phyloP scores from a whole-genome alignment of 768 basidiomycete genomes.

The Mycena sanguinolenta region DNA sequence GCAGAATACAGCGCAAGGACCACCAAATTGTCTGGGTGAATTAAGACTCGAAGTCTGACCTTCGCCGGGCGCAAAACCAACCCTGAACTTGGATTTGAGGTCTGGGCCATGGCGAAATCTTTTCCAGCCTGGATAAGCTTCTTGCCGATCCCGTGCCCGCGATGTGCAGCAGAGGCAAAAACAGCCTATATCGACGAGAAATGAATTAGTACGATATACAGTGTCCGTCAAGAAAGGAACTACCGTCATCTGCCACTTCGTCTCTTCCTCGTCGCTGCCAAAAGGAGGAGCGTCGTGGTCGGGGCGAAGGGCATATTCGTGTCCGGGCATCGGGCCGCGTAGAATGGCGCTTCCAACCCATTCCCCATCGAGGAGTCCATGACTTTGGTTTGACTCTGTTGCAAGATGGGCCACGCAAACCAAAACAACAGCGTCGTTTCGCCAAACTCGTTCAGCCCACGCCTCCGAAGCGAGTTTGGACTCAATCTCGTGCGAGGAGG shows the following conservation, averaged over 20 bases:
- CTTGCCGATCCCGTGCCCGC: constrained; percentile 33
- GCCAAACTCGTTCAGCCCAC: constrained; percentile 30
- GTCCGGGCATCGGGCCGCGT: constrained; percentile 26
- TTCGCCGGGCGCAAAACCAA: neutral
- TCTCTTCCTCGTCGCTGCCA: constrained; percentile 27
- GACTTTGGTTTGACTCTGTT: neutral
- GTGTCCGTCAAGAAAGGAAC: no score
- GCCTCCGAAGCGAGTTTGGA: constrained; percentile 22
- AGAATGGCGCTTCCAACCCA: constrained; percentile 34
- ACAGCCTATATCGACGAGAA: constrained; percentile 10
- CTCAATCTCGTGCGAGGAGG: constrained; percentile 31
- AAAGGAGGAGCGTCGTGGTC: neutral
- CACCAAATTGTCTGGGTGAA: constrained; percentile 31
- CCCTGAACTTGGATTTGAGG: neutral
- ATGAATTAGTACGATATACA: no score
- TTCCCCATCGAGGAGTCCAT: neutral
- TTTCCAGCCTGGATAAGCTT: constrained; percentile 35
- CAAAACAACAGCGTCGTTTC: constrained; percentile 28
- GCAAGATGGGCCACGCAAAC: constrained; percentile 30
- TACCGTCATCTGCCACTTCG: constrained; percentile 36
- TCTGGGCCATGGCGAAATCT: constrained; percentile 21
- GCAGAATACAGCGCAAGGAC: constrained; percentile 25
- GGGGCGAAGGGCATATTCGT: constrained; percentile 24
- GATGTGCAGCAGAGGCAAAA: constrained; percentile 28
- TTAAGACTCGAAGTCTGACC: constrained; percentile 24